These are phyloP conservation scores for Phytophthora kernoviae DNA, from an alignment of 352 stramenopile species.

Conservation along the genomic window DNA sequence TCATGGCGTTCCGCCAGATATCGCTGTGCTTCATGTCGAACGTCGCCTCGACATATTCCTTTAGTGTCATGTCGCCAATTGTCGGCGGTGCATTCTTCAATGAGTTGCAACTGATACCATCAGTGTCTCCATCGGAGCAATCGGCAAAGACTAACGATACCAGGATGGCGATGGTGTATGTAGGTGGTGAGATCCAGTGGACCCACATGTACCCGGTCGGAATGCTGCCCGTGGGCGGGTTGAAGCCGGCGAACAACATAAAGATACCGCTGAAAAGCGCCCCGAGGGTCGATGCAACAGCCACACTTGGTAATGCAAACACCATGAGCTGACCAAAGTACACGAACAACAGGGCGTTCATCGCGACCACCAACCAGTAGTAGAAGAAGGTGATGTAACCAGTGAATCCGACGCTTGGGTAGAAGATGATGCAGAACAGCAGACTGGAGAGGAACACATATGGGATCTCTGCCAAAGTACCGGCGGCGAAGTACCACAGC, in stretches of 20 bases:
- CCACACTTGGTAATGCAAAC: conserved; percentile 46
- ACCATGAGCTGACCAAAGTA: conserved; percentile 58
- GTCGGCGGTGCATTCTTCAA: conserved; percentile 22
- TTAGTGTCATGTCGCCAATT: conserved; percentile 42
- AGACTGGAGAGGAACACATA: conserved; percentile 52
- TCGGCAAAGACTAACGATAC: conserved; percentile 40
- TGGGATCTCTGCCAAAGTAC: conserved; percentile 40
- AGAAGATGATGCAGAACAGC: conserved; percentile 60
- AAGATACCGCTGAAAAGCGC: conserved; percentile 55
- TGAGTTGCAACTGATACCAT: conserved; percentile 35
- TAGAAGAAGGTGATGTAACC: conserved; percentile 46
- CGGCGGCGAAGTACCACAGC: conserved; percentile 67
- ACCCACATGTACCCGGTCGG: conserved; percentile 63
- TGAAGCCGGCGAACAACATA: conserved; percentile 61
- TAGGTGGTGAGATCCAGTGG: conserved; percentile 50
- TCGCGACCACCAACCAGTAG: conserved; percentile 56
- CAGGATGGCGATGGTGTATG: conserved; percentile 55
- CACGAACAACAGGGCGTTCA: conserved; percentile 55
- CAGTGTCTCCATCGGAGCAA: conserved; percentile 30
- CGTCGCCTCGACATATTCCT: conserved; percentile 49
- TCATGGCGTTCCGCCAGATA: conserved; percentile 44
- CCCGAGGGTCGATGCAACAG: conserved; percentile 40
- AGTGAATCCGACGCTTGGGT: conserved; percentile 58
- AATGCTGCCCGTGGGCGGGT: conserved; percentile 52
- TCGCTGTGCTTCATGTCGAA: conserved; percentile 64